Evolutionary conservation across 2,329 filamentous ascomycete genomes (phyloP).

Genomic region (Ophiostoma himal-ulmi): DNA sequence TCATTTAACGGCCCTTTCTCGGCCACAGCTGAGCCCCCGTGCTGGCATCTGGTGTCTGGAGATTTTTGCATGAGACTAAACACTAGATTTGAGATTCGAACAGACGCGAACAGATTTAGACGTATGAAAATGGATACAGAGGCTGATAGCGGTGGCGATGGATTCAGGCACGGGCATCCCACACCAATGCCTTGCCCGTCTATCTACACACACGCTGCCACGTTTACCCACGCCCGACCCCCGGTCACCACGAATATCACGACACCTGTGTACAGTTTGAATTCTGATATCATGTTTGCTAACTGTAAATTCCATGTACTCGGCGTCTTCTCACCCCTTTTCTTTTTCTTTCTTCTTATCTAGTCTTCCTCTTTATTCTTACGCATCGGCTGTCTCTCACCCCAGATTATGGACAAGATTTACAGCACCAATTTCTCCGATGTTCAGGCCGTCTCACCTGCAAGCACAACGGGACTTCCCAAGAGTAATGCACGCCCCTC

Average conservation of each 20-base stretch:
- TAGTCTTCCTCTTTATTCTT: neutral
- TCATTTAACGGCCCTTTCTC: slow-evolving; percentile 17
- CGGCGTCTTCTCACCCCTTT: neutral
- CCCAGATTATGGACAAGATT: neutral
- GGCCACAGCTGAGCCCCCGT: slow-evolving; percentile 15
- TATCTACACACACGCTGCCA: neutral
- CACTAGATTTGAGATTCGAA: neutral
- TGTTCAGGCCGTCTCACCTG: neutral
- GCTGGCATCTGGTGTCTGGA: neutral
- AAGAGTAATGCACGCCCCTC: neutral
- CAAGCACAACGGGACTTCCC: neutral
- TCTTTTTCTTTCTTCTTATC: neutral
- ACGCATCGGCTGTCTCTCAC: neutral
- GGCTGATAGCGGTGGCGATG: neutral
- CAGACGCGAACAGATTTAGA: neutral
- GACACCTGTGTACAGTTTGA: neutral
- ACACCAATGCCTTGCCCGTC: neutral
- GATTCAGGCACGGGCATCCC: slow-evolving; percentile 5
- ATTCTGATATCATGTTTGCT: neutral
- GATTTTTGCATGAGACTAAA: neutral
- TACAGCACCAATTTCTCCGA: neutral
- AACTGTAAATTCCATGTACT: neutral
- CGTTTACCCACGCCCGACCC: neutral
- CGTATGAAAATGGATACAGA: neutral
- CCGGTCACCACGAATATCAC: neutral